Evolutionary conservation across 2,329 filamentous ascomycete genomes (phyloP).

Genomic region (Emmonsiellopsis sp.): DNA sequence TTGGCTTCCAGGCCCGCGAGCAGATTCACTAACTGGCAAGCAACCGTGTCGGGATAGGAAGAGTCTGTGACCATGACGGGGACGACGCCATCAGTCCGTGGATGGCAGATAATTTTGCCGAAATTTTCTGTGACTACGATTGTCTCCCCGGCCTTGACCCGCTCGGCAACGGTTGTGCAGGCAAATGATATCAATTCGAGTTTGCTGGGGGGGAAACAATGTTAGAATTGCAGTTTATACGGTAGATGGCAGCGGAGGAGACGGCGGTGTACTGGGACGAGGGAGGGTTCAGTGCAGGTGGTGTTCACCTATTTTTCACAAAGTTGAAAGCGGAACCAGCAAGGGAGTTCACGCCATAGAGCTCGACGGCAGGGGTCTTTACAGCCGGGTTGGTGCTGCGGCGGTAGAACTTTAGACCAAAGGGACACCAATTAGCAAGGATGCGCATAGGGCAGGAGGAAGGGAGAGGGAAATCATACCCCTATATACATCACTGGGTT

Average conservation of each 20-base stretch:
- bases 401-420: background rate
- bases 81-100: constrained; percentile 57
- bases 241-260: background rate
- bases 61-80: constrained; percentile 62
- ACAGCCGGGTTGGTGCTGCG: background rate
- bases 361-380: constrained; percentile 61
- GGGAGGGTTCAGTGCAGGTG: background rate
- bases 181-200: background rate
- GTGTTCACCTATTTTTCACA: constrained; percentile 56
- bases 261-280: background rate
- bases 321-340: constrained; percentile 64
- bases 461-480: background rate
- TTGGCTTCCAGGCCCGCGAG: too few relatives aligned
- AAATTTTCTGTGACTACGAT: background rate
- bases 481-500: background rate
- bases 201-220: background rate
- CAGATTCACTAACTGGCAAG: too few relatives aligned
- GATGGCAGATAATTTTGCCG: background rate
- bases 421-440: background rate
- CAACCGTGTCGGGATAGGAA: constrained; percentile 38
- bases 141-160: constrained; percentile 45
- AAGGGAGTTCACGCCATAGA: constrained; percentile 68
- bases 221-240: background rate
- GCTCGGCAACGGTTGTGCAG: background rate
- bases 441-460: too few relatives aligned